These are phyloP conservation scores for Turritis glabra DNA, from an alignment of 345 rosid species.

Conservation along the genomic window DNA sequence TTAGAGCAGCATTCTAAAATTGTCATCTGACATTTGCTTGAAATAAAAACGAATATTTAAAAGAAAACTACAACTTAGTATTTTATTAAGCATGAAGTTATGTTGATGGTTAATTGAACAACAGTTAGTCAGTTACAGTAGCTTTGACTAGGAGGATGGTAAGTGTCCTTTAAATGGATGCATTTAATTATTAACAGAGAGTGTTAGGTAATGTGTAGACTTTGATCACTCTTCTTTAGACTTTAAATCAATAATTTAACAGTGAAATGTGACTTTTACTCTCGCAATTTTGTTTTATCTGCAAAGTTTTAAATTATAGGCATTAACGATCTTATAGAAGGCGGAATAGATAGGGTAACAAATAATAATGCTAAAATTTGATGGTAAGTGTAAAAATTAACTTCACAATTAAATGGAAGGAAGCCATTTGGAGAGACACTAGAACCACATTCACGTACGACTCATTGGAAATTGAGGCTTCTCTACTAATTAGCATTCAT, in stretches of 20 bases:
- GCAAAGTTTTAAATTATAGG: too few relatives aligned
- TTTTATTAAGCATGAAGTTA: neutral
- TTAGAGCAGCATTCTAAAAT: too few relatives aligned
- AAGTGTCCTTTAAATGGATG: conserved; percentile 10
- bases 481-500: conserved; percentile 12
- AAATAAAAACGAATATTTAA: too few relatives aligned
- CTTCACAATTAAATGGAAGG: neutral
- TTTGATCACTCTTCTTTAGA: conserved; percentile 7
- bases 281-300: neutral
- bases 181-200: conserved; percentile 31
- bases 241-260: conserved; percentile 8
- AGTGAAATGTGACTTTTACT: conserved; percentile 7
- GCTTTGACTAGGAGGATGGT: conserved; percentile 18
- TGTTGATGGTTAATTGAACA: neutral
- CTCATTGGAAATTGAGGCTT: conserved; percentile 3
- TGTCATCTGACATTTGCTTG: too few relatives aligned
- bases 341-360: neutral
- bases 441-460: conserved; percentile 12
- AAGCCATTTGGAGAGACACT: conserved; percentile 7
- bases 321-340: neutral
- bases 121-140: neutral
- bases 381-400: neutral
- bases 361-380: too few relatives aligned
- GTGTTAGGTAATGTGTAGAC: conserved; percentile 22
- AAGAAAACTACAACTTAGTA: too few relatives aligned